Base-by-base conservation (phyloP, 129 eudicot genomes). In the Erigeron canadensis region DNA sequence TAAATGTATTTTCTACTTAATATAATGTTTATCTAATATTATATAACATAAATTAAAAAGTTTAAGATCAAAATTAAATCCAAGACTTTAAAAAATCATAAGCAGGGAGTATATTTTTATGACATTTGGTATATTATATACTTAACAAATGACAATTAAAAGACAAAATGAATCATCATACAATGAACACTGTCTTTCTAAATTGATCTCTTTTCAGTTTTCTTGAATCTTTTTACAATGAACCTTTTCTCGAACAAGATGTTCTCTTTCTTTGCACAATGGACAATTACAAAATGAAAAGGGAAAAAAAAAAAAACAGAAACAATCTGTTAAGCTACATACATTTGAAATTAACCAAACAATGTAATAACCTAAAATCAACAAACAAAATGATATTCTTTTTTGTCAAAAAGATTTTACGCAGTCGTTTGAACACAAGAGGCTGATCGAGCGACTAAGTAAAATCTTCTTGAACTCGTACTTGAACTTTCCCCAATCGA, bases 401-500 rank as follows among this genome's bases (percentile, higher is more conserved):
- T n/a, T 16, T 16, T 18, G 8, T 15, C 75, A 47, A 60, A 37
- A 68, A 51, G 19, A 62, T 28, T 34, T 71, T 72, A 77, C 16
- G 8, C 81, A 34, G 50, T 62, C 23, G 69, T 47, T 76, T 61
- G 79, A 48, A 44, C 73, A 63, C 38, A 43, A 13, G 67, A 75
- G 38, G 68, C 71, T 59, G 91, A 77, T 70, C 75, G 19, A 39
- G 60, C 71, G 73, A 77, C 73, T 23, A 43, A 7, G 41, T 57
- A 60, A 56, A 34, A 75, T 47, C 63, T 40, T 75, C 86, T 62
- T 8, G 71, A 72, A 73, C 41, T 38, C 13, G 22, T 16, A 67
- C 58, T 72, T 1, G 76, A 76, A 81, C 42, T 53, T 71, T 69
- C 83, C 28, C 83, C 86, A 51, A 70, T 63, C 0, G 95, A 85